Base-by-base conservation (phyloP, 345 rosid species). In the Syzygium aqueum region DNA sequence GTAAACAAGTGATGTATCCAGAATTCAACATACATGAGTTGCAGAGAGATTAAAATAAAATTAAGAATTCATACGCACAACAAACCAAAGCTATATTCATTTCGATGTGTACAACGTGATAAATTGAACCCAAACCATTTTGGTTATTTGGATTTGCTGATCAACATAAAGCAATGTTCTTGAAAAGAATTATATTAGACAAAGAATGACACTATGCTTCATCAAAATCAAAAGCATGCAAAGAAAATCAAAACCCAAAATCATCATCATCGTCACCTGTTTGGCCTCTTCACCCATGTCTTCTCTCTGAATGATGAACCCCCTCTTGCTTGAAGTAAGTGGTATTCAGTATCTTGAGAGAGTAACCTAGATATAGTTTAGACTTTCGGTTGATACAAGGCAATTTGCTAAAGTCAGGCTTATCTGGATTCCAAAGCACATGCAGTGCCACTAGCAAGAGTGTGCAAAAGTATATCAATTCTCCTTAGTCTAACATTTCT, bases 271-370 rank as follows among this genome's bases (percentile, higher is more conserved):
- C 90, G n/a, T 90, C 84, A 95, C 98, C 92, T 93, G 94, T 89
- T 95, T 95, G 59, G 90, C 92, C 90, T 95, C 96, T 89, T 93
- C 97, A 21, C 94, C 96, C 99, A 96, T 96, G 46, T 86, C 86
- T 65, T 53, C 52, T 51, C 54, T 86, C 77, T 16, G 40, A 33
- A 51, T 19, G 49, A 49, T 43, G 33, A 33, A 17, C 40, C 52
- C 53, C 53, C 82, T 43, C 78, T 73, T 33, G 49, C 80, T 73
- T 73, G 49, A 73, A 33, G 27, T 73, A 10, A 73, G 80, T 73
- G 43, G 80, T 37, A 73, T 37, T 40, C 19, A 73, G 43, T 37
- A 2, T 40, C 80, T 37, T 2, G 49, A 33, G 80, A 21, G 80
- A 73, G 49, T 33, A 37, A 33, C 80, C 80, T 37, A 73, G 49